A percentile compares a stretch with the other conserved stretches of the same genome.
phyloP scores from a whole-genome alignment of 2,329 filamentous ascomycete species.

The Aphanocladium album region DNA sequence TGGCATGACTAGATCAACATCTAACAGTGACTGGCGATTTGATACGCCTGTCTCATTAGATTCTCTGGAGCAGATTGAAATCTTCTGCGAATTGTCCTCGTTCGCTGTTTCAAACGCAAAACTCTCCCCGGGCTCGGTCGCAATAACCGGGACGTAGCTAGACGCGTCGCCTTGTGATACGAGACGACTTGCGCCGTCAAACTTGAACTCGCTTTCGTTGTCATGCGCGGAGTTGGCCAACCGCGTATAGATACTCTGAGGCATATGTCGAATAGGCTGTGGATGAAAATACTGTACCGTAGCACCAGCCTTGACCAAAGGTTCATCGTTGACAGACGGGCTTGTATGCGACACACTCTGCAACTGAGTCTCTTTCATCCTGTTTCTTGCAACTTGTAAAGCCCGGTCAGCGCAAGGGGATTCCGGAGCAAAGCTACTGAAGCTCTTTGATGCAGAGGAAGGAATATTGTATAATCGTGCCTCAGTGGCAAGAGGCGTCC shows the following conservation, averaged over 20 bases:
- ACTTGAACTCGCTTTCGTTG: background rate
- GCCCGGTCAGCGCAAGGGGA: background rate
- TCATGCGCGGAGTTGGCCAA: background rate
- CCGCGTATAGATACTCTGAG: background rate
- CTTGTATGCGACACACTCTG: conserved; percentile 1
- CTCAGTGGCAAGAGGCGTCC: background rate
- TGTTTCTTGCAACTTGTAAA: background rate
- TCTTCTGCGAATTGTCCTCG: background rate
- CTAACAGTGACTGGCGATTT: background rate
- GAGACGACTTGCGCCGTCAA: background rate
- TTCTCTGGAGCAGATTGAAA: background rate
- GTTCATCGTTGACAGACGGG: background rate
- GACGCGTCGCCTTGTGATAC: background rate
- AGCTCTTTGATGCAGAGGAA: conserved; percentile 5
- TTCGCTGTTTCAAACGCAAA: background rate
- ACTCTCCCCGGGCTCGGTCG: background rate
- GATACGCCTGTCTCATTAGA: no score
- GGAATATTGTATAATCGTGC: background rate
- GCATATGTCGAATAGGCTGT: conserved; percentile 5
- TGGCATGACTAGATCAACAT: background rate
- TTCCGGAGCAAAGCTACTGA: conserved; percentile 5
- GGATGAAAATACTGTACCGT: conserved; percentile 2
- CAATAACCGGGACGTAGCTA: background rate
- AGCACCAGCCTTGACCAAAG: background rate
- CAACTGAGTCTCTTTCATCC: background rate